Evolutionary conservation across 2,329 filamentous ascomycete species (phyloP), one percentile per base, ranked within the genome.

Genomic region (Fusarium sterilihyphosum): DNA sequence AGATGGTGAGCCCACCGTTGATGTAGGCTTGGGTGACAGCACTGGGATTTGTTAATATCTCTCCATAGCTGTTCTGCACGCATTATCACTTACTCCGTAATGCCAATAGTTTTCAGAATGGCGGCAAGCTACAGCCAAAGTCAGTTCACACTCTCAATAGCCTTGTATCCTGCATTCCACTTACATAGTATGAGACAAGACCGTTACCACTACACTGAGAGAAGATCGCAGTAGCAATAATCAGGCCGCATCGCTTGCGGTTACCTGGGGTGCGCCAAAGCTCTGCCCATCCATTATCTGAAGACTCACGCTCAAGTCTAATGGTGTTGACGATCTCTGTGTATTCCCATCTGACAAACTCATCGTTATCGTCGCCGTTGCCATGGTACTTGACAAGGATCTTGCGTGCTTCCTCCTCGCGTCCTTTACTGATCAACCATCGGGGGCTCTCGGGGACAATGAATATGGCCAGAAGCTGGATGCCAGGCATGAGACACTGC

Each of bases 1-100:
- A 77, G 22, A 78, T 78, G 1, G 75, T 77, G 10, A 78, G 60
- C 5, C 77, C 77, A 2, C 75, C 76, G 44, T 78, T 78, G 65
- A 78, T 77, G n/a, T 75, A 71, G 14, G 75, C 69, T 41, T 77
- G 76, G 0, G 73, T 78, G 22, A 75, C 56, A 6, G 76, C 72
- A 18, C 74, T 77, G 4, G 6, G 20, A 0, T 0, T 0, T 20
- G 47, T 77, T 56, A 77, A 56, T 33, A 20, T 6, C 6, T 4
- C 0, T 6, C 0, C 0, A 29, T 2, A 6, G 0, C 6, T 3
- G 5, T n/a, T 1, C 0, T 4, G 1, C 18, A 5, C 1, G 2
- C 0, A 3, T 10, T 2, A 17, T 0, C 22, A 67, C 76, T 66
- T 54, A 78, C 76, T 78, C 67, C 2, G 73, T 78, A 6, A 78